phyloP scores from a whole-genome alignment of 768 basidiomycete species.

The Russula sp. region DNA sequence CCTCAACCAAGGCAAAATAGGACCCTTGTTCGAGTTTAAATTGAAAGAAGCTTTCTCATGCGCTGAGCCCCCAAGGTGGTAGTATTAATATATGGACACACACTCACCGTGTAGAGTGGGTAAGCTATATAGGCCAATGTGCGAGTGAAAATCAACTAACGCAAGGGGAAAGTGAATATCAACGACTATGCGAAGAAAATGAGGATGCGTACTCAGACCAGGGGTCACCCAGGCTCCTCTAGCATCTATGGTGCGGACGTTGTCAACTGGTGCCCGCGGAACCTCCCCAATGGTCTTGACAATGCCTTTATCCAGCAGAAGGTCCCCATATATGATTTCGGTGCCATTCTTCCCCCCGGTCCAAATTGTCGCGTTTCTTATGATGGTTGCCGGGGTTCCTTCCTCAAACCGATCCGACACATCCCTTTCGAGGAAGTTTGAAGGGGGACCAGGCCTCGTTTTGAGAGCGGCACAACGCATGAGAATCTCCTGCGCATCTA shows the following conservation, averaged over 20 bases:
- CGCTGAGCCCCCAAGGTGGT: background rate
- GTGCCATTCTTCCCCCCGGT: conserved; percentile 53
- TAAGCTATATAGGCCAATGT: conserved; percentile 64
- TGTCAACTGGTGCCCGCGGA: conserved; percentile 30
- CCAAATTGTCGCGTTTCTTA: conserved; percentile 67
- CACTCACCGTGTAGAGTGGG: conserved; percentile 46
- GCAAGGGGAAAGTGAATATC: conserved; percentile 5
- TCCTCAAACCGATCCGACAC: conserved; percentile 59
- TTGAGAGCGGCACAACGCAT: conserved; percentile 31
- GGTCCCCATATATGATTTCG: conserved; percentile 50
- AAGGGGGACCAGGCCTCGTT: conserved; percentile 30
- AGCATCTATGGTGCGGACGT: conserved; percentile 53
- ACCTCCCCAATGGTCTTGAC: conserved; percentile 51
- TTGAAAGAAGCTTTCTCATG: conserved; percentile 44
- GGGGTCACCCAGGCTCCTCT: conserved; percentile 63
- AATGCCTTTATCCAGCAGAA: conserved; percentile 63
- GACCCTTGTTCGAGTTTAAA: conserved; percentile 58
- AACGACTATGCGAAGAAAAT: conserved; percentile 15
- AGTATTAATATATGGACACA: background rate
- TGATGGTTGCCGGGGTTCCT: conserved; percentile 59
- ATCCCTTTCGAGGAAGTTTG: conserved; percentile 29
- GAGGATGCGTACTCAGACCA: conserved; percentile 42
- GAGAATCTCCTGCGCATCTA: conserved; percentile 29
- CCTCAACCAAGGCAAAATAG: conserved; percentile 72
- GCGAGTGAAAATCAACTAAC: conserved; percentile 48